Evolutionary conservation across 371 early-diverging fungal species (phyloP), one percentile per base, ranked within the genome.

Genomic region (Lichtheimia ramosa): DNA sequence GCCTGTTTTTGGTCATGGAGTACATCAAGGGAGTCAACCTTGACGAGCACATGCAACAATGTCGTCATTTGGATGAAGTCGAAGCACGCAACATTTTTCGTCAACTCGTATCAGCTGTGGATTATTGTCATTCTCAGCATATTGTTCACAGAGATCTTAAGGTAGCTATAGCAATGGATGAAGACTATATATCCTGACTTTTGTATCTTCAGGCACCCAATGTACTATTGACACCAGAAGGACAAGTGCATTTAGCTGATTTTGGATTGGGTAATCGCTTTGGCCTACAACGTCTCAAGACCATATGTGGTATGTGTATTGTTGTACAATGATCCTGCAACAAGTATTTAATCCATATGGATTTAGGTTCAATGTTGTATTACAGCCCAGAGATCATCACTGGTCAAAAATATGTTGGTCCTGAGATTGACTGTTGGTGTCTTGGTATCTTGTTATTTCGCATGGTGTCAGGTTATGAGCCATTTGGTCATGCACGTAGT

Each of bases 371-470:
- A 7, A 76, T 83, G 64, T 71, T 81, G 20, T 83, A 82, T 57
- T 83, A 82, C 54, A 82, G 82, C 13, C 85, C 91, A 5, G 91
- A 92, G 66, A 83, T 91, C 50, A 81, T 82, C 8, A 76, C 73
- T 43, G 83, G 84, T 5, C 69, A 76, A 27, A 72, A 72, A 41
- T 87, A 89, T 63, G 75, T 68, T 41, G 86, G 87, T 1, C 85
- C 87, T 14, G 87, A 86, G 59, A 64, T 87, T 2, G 89, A 89
- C 63, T 82, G 84, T 48, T 89, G 89, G 89, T 84, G 85, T 62
- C 65, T 95, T 21, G 97, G 97, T 12, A 92, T 96, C 1, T 87
- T 93, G 20, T 69, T 96, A 3, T 96, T 89, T 65, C 90, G 94
- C 20, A 85, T 95, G 81, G 86, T 91, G 2, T 89, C 91, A 24